A percentile compares a stretch with the other conserved stretches of the same genome.
These are phyloP conservation scores for Musa troglodytarum DNA, from an alignment of 176 grass and related monocot genomes.

Conservation along the genomic window DNA sequence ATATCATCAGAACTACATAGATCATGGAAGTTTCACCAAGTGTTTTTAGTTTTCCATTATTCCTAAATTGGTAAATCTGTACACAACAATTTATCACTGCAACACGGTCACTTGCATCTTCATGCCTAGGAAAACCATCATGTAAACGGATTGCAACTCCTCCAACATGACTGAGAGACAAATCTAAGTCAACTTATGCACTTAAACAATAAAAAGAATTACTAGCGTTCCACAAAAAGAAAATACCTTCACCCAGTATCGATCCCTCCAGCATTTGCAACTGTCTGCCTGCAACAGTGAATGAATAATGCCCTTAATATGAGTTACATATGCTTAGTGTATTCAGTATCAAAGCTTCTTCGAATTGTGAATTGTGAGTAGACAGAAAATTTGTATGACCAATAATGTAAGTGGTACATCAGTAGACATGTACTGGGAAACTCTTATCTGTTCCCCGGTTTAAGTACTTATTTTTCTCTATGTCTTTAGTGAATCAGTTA, in stretches of 20 bases:
- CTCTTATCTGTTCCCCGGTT: too few relatives aligned
- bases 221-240: background rate
- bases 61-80: background rate
- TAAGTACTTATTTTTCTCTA: too few relatives aligned
- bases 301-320: background rate
- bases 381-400: too few relatives aligned
- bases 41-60: background rate
- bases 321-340: background rate
- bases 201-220: background rate
- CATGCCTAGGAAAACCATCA: too few relatives aligned
- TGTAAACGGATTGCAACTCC: background rate
- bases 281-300: constrained; percentile 58
- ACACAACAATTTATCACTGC: too few relatives aligned
- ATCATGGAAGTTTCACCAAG: background rate
- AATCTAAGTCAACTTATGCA: background rate
- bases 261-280: constrained; percentile 50
- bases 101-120: too few relatives aligned
- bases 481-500: too few relatives aligned
- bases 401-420: too few relatives aligned
- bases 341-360: background rate
- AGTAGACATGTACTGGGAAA: too few relatives aligned
- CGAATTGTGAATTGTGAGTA: background rate
- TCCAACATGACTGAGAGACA: background rate
- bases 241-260: constrained; percentile 92
- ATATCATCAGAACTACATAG: background rate